Base-by-base conservation (phyloP, 345 rosid species). In the Ceriops tagal region DNA sequence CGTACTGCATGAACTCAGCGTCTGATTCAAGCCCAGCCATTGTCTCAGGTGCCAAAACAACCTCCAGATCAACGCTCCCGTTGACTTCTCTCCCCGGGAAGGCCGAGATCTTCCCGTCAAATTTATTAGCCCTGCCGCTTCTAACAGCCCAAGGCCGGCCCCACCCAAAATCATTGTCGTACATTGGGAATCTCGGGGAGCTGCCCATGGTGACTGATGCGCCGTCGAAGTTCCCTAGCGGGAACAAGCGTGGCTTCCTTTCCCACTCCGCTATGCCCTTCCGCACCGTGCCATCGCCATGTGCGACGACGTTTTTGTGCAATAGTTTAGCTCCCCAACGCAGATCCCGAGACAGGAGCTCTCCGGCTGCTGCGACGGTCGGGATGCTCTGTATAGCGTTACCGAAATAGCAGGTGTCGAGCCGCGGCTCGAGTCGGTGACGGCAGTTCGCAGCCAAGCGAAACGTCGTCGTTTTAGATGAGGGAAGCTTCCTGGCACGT, bases 171-270 rank as follows among this genome's bases (percentile, higher is more conserved):
- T 95, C 96, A 62, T 92, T 95, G 43, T 84, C 72, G 73, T 92
- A 95, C 99, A 95, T 95, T 0, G 99, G 99, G 55, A 93, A 93
- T 79, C 98, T 82, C 55, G 98, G 97, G 6, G 98, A 93, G 73
- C 98, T 93, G 0, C 98, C 99, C 93, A 95, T 95, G 20, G 99
- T 92, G 46, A 95, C 90, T 37, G 96, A 92, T 30, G 99, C 99
- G 3, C 99, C 99, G 62, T 95, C 99, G 35, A 77, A 69, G 78
- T 95, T 95, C 13, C 99, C 99, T 2, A 95, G 76, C 16, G 97
- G 99, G 24, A 95, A 95, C 69, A 95, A 20, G 83, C 93, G 78
- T 65, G 99, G 99, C 35, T 83, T 71, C 18, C 61, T 84, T 74
- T 90, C 99, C 99, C 99, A 95, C 1, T 69, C 76, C 51, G 81